Conservation (phyloP, 768 basidiomycete species). For the Kwoniella sp. region DNA sequence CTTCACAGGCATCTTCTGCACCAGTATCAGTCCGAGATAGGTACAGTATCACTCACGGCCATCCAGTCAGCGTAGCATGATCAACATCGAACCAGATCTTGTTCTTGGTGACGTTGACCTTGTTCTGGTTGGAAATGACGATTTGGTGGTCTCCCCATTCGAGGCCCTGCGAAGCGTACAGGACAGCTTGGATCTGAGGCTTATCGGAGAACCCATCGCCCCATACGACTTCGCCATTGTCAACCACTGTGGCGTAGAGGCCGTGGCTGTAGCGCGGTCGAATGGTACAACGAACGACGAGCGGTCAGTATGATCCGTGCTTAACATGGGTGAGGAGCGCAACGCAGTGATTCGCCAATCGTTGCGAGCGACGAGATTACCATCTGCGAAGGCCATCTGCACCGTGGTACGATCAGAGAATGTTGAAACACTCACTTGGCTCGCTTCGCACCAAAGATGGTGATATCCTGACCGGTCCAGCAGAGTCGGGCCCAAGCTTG, state of each 20-base stretch:
- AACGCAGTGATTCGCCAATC: background rate
- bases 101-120: slow-evolving; percentile 6
- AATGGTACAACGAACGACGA: background rate
- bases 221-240: slow-evolving; percentile 5
- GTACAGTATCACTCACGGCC: slow-evolving; percentile 21
- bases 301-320: background rate
- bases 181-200: slow-evolving; percentile 11
- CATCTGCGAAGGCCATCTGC: background rate
- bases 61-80: slow-evolving; percentile 11
- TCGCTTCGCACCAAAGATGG: slow-evolving; percentile 19
- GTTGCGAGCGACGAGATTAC: background rate
- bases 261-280: slow-evolving; percentile 16
- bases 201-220: slow-evolving; percentile 16
- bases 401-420: background rate
- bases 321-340: too few relatives aligned
- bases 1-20: too few relatives aligned
- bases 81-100: slow-evolving; percentile 22
- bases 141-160: slow-evolving; percentile 18
- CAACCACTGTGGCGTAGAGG: slow-evolving; percentile 14
- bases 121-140: slow-evolving; percentile 16
- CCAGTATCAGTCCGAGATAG: too few relatives aligned
- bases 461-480: slow-evolving; percentile 25
- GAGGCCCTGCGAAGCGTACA: slow-evolving; percentile 14
- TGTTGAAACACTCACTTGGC: slow-evolving; percentile 21
- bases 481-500: slow-evolving; percentile 19